Evolutionary conservation across 1,284 basidiomycete genomes (phyloP).

Genomic region (Leccinum subatratum): DNA sequence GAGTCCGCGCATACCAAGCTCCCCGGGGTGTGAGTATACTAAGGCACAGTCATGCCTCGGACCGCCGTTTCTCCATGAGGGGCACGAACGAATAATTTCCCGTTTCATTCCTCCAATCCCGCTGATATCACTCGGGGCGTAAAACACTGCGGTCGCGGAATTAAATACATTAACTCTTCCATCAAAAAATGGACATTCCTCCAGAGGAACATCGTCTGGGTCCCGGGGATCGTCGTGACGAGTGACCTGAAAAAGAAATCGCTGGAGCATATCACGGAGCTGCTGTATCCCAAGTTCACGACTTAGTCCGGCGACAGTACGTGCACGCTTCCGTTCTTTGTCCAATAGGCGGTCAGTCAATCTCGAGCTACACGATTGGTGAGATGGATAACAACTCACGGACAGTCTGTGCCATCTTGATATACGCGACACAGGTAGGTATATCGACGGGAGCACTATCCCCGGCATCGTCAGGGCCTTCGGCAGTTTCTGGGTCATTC

Average conservation of each 20-base stretch:
- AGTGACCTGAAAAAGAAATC: constrained; percentile 9
- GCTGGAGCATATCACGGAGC: neutral
- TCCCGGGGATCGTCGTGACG: constrained; percentile 3
- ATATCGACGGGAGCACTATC: neutral
- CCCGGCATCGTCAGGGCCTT: neutral
- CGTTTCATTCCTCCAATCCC: constrained; percentile 7
- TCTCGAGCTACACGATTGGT: neutral
- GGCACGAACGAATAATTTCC: neutral
- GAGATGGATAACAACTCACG: neutral
- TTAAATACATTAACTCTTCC: constrained; percentile 7
- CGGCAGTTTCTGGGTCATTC: neutral
- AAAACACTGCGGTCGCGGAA: constrained; percentile 5
- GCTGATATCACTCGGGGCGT: constrained; percentile 8
- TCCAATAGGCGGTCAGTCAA: neutral
- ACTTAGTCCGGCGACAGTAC: neutral
- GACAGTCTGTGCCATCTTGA: neutral
- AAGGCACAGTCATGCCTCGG: neutral
- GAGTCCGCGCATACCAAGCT: neutral
- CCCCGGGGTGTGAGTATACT: neutral
- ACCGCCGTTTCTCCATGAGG: neutral
- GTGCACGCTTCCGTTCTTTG: neutral
- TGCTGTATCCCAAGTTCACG: constrained; percentile 3
- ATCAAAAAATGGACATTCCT: constrained; percentile 5
- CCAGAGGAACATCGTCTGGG: constrained; percentile 2
- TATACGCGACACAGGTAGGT: neutral